Base-by-base conservation (phyloP, 169 alveolate genomes). In the Amoebophrya sp. region DNA sequence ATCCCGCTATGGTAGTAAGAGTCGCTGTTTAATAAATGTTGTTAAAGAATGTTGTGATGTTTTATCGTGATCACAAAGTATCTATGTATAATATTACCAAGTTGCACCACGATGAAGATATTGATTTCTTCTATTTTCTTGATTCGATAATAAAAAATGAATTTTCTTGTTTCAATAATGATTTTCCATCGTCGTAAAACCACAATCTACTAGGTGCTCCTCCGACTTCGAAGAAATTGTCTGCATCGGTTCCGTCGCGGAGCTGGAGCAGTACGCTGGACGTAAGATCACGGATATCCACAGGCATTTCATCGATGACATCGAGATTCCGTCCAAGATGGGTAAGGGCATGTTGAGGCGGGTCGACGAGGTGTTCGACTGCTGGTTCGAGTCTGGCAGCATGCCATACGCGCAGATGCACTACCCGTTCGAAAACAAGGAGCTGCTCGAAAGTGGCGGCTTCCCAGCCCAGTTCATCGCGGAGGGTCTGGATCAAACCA, bases 401-500 rank as follows among this genome's bases (percentile, higher is more conserved):
- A 98, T 98, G 99, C 99, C 99, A 0, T 98, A 97, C 95, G 99
- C 99, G 0, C 97, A 97, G 93, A 94, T 95, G 92, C 99, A 98
- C 96, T 99, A 98, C 94, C 99, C 99, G n/a, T 98, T 98, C 96
- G 97, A 96, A 91, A 96, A 95, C 94, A 96, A 96, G 39, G 98
- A 98, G 91, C 95, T 40, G 65, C 0, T 33, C 41, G 29, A 53
- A 0, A 41, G 89, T 89, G 90, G 78, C 90, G 95, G 96, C 41
- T 99, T 98, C 96, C 99, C 99, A 36, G 99, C 99, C 2, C 99
- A 99, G 95, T 99, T 99, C 95, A 98, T 99, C 89, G 99, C 99
- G 12, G 99, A 99, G 95, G 99, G 99, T 0, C 95, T 99, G 92
- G 99, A 99, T 94, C 99, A 99, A 91, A 92, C 94, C 53, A 53